Evolutionary conservation across 2,329 filamentous ascomycete species (phyloP).

Genomic region (Didymella lethalis): DNA sequence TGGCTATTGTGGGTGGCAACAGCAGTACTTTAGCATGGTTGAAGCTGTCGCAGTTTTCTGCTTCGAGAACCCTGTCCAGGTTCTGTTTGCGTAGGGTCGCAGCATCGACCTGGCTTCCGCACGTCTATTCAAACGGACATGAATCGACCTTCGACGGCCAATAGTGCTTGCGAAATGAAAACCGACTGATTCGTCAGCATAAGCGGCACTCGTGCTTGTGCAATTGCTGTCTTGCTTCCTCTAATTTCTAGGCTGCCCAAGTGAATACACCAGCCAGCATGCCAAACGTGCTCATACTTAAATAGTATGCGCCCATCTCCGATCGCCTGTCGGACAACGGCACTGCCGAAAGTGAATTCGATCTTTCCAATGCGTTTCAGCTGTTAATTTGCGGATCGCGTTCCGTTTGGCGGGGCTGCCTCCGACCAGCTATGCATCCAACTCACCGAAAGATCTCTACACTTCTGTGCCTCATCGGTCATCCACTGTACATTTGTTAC

Average conservation of each 20-base stretch:
- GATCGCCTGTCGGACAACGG: slow-evolving; percentile 1
- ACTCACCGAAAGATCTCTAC: background rate
- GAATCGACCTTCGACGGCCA: background rate
- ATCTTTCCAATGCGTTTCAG: background rate
- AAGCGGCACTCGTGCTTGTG: background rate
- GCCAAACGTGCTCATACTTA: no score
- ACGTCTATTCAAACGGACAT: background rate
- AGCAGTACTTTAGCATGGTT: background rate
- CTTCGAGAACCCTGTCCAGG: background rate
- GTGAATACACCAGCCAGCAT: background rate
- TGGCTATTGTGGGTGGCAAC: background rate
- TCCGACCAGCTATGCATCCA: background rate
- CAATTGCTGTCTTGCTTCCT: no score
- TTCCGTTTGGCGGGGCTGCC: background rate
- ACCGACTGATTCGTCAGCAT: background rate
- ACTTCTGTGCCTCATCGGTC: background rate
- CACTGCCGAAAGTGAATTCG: background rate
- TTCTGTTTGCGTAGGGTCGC: slow-evolving; percentile 1
- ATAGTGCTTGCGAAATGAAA: background rate
- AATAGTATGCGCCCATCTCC: background rate
- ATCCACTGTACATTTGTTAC: background rate
- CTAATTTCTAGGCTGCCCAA: background rate
- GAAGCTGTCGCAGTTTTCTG: slow-evolving; percentile 8
- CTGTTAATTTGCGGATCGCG: background rate
- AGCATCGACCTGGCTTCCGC: background rate